Evolutionary conservation across 2,329 filamentous ascomycete genomes (phyloP).

Genomic region (Alternaria triticina): DNA sequence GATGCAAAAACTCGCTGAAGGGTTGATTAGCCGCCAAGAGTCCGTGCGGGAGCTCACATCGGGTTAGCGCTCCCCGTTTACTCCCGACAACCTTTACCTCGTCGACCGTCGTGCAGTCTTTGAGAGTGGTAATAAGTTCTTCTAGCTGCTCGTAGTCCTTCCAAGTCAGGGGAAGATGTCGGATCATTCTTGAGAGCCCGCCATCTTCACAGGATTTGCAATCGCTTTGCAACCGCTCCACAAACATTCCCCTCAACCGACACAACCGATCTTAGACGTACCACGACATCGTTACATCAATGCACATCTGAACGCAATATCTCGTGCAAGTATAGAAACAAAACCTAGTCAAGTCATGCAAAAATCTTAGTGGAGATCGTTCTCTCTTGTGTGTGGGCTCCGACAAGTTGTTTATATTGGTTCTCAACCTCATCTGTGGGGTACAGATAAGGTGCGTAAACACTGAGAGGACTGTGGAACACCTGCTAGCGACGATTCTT

Average conservation of each 20-base stretch:
- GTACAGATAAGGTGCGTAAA: background rate
- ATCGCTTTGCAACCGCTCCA: background rate
- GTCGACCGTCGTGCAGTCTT: background rate
- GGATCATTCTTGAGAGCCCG: background rate
- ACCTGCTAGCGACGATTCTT: background rate
- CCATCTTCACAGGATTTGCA: background rate
- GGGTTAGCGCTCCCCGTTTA: constrained; percentile 21
- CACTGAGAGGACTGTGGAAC: background rate
- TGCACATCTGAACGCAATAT: background rate
- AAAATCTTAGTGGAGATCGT: background rate
- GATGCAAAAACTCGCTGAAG: constrained; percentile 27
- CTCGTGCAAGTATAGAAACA: fast-evolving
- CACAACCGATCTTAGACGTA: background rate
- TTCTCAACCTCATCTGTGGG: background rate
- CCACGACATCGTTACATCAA: background rate
- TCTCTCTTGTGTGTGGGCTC: background rate
- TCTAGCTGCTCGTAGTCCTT: background rate
- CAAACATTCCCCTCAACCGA: background rate
- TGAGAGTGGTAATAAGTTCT: background rate
- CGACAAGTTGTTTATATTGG: background rate
- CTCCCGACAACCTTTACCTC: constrained; percentile 12
- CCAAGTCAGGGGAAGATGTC: background rate
- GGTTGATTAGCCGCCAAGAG: constrained; percentile 28
- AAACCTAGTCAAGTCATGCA: background rate
- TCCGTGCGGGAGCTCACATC: constrained; percentile 22